Evolutionary conservation across 208 protist genomes (phyloP).

Genomic region (Tritrichomonas foetus): DNA sequence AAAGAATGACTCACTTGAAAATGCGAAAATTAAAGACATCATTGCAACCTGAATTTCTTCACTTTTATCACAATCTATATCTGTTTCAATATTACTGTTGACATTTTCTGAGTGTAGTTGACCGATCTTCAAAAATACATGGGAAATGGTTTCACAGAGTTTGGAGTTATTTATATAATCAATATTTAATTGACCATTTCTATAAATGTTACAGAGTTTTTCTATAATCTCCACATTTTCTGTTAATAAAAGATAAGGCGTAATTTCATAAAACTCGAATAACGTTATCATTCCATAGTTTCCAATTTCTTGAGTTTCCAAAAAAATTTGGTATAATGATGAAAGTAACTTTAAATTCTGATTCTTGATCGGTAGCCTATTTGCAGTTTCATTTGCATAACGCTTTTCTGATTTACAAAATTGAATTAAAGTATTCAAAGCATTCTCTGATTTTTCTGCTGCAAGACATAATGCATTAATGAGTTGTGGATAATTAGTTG

Average conservation of each 20-base stretch:
- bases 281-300: background rate
- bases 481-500: background rate
- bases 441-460: background rate
- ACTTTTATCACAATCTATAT: no score
- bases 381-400: background rate
- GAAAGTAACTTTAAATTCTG: background rate
- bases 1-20: background rate
- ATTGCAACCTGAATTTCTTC: background rate
- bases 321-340: background rate
- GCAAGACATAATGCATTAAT: background rate
- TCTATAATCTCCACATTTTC: background rate
- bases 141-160: background rate
- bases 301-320: background rate
- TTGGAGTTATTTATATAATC: background rate
- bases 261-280: background rate
- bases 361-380: background rate
- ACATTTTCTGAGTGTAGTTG: no score
- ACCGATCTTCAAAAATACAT: no score
- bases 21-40: background rate
- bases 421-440: background rate
- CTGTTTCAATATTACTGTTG: no score
- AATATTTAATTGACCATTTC: background rate
- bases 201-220: background rate
- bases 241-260: background rate
- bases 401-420: background rate